Evolutionary conservation across 2,329 filamentous ascomycete species (phyloP).

Genomic region (Orbilia quercus): DNA sequence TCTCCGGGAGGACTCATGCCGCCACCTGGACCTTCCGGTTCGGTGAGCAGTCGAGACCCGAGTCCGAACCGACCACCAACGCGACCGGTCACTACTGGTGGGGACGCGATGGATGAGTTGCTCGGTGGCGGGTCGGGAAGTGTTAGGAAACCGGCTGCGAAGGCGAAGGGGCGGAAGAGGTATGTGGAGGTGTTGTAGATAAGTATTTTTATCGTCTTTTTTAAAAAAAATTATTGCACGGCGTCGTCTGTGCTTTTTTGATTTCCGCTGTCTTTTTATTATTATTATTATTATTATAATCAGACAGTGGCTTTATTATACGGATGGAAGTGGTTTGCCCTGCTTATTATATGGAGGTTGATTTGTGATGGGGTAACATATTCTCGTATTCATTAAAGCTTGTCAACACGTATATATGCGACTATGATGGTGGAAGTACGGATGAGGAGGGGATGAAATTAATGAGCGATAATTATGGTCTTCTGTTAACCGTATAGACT

Average conservation of each 20-base stretch:
- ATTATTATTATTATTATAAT: no score
- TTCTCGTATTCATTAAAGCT: no score
- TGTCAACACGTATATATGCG: no score
- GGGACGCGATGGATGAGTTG: slow-evolving; percentile 92
- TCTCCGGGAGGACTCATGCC: slow-evolving; percentile 58
- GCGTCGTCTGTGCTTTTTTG: slow-evolving; percentile 1
- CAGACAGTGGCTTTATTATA: no score
- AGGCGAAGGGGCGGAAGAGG: slow-evolving; percentile 81
- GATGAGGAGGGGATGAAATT: no score
- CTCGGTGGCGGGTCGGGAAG: slow-evolving; percentile 72
- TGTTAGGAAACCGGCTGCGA: slow-evolving; percentile 69
- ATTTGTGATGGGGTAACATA: no score
- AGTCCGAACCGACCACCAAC: slow-evolving; percentile 73
- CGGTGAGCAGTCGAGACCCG: slow-evolving; percentile 61
- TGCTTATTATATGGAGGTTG: no score
- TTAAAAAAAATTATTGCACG: no score
- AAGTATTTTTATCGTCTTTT: background rate
- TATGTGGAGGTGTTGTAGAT: slow-evolving; percentile 93
- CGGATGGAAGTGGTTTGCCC: no score
- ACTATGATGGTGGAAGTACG: no score
- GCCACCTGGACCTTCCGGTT: slow-evolving; percentile 62
- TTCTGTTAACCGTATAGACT: no score
- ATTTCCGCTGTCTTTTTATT: slow-evolving; percentile 20
- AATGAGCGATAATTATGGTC: no score
- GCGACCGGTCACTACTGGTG: slow-evolving; percentile 81